phyloP scores from a whole-genome alignment of 345 rosid species.

The Rhizophora apiculata region DNA sequence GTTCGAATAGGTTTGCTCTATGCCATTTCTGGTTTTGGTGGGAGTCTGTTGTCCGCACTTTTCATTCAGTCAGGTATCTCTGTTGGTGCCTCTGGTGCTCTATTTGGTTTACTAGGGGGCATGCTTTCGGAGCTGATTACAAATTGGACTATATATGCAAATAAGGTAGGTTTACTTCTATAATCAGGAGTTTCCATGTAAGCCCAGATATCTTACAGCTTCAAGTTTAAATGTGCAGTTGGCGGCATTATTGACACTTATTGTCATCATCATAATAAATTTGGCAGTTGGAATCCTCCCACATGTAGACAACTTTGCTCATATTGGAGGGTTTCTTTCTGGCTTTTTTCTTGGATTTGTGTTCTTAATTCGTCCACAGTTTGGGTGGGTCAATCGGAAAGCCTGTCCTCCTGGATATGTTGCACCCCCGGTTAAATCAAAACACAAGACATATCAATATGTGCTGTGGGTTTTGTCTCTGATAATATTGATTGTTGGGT shows the following conservation, averaged over 20 bases:
- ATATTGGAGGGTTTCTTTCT: constrained; percentile 82
- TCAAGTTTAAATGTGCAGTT: constrained; percentile 33
- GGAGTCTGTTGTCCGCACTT: constrained; percentile 86
- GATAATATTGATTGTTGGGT: constrained; percentile 62
- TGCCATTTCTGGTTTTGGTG: constrained; percentile 86
- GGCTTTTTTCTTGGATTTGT: constrained; percentile 92
- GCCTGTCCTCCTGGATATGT: constrained; percentile 36
- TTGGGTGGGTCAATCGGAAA: constrained; percentile 68
- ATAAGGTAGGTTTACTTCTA: constrained; percentile 47
- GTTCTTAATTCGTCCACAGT: constrained; percentile 85
- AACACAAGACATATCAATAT: constrained; percentile 72
- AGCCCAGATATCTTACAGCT: neutral
- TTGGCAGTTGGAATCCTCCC: constrained; percentile 92
- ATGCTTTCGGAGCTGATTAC: constrained; percentile 96
- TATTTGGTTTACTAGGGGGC: constrained; percentile 88
- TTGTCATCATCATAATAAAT: constrained; percentile 68
- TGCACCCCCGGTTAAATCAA: constrained; percentile 36
- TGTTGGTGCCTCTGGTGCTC: constrained; percentile 97
- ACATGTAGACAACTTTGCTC: constrained; percentile 96
- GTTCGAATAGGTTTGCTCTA: constrained; percentile 79
- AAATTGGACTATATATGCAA: constrained; percentile 86
- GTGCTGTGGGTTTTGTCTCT: constrained; percentile 67
- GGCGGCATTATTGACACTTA: constrained; percentile 64
- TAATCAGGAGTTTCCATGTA: neutral
- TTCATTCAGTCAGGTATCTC: constrained; percentile 77